Evolutionary conservation across 148 eudicot species (phyloP).

Genomic region (Nepenthes mirabilis): DNA sequence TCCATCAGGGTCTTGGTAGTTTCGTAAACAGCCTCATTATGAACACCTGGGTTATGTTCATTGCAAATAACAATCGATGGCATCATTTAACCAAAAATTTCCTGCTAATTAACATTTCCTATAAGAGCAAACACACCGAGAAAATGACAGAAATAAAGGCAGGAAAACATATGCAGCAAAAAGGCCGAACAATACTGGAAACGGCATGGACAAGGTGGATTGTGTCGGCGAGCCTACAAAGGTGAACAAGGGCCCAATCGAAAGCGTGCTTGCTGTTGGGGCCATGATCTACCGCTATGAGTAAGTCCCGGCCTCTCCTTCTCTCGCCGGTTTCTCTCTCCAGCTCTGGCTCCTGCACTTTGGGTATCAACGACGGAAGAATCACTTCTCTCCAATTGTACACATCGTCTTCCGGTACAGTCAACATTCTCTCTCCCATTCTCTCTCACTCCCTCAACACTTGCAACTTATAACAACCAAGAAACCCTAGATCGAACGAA

Average conservation of each 20-base stretch:
- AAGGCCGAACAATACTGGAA: conserved; percentile 24
- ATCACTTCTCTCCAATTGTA: conserved; percentile 48
- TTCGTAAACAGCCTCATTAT: conserved; percentile 41
- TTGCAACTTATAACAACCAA: too few species aligned
- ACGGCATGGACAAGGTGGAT: conserved; percentile 68
- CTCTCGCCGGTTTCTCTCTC: conserved; percentile 65
- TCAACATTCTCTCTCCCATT: not conserved
- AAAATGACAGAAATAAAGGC: too few species aligned
- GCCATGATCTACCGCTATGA: conserved; percentile 75
- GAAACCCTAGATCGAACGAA: too few species aligned
- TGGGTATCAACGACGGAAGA: conserved; percentile 38
- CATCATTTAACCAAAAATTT: not conserved
- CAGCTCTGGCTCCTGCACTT: conserved; percentile 37
- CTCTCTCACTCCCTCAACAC: too few species aligned
- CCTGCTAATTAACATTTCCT: not conserved
- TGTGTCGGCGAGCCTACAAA: conserved; percentile 62
- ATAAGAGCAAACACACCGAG: too few species aligned
- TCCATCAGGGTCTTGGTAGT: conserved; percentile 59
- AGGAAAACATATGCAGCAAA: too few species aligned
- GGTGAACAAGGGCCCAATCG: conserved; percentile 58
- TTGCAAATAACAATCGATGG: too few species aligned
- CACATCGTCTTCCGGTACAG: conserved; percentile 34
- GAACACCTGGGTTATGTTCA: conserved; percentile 26
- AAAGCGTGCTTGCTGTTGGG: conserved; percentile 72
- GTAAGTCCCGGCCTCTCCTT: conserved; percentile 51